These are phyloP conservation scores for Suillus spraguei DNA, from an alignment of 768 basidiomycete genomes.

Conservation along the genomic window DNA sequence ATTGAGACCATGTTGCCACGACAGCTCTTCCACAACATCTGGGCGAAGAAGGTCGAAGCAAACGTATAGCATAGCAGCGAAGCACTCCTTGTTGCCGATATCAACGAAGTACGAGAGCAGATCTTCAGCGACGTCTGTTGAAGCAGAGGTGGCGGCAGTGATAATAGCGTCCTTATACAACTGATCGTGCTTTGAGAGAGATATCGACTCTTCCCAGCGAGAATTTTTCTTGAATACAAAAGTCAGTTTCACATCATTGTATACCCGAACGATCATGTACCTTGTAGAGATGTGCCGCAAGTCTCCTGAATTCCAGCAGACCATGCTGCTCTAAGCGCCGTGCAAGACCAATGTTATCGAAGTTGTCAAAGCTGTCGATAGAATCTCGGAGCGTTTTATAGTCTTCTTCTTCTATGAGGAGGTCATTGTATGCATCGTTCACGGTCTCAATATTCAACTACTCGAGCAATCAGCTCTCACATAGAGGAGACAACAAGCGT, in stretches of 20 bases:
- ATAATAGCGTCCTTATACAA: slow-evolving; percentile 96
- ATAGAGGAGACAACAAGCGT: not conserved
- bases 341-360: slow-evolving; percentile 88
- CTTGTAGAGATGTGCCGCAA: slow-evolving; percentile 97
- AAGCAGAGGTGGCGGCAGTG: slow-evolving; percentile 83
- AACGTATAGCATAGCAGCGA: slow-evolving; percentile 84
- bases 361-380: slow-evolving; percentile 98
- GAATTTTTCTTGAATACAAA: slow-evolving; percentile 77
- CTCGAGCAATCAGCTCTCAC: slow-evolving; percentile 10
- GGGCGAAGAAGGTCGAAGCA: slow-evolving; percentile 96
- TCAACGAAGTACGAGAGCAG: slow-evolving; percentile 95
- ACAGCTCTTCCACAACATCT: slow-evolving; percentile 91
- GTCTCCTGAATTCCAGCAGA: slow-evolving; percentile 90
- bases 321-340: slow-evolving; percentile 86
- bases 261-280: slow-evolving; percentile 38
- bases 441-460: slow-evolving; percentile 96
- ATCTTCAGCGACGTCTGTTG: slow-evolving; percentile 93
- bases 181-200: slow-evolving; percentile 94
- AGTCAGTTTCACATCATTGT: not conserved
- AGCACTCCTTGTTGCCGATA: slow-evolving; percentile 99
- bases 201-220: slow-evolving; percentile 96
- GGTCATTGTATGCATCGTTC: slow-evolving; percentile 96
- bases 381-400: slow-evolving; percentile 97
- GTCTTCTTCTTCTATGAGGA: slow-evolving; percentile 99
- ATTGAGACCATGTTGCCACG: slow-evolving; percentile 94